A percentile compares a stretch with the other conserved stretches of the same genome.
Evolutionary conservation across 345 rosid species (phyloP).

Genomic region (Capsella bursapastoris): DNA sequence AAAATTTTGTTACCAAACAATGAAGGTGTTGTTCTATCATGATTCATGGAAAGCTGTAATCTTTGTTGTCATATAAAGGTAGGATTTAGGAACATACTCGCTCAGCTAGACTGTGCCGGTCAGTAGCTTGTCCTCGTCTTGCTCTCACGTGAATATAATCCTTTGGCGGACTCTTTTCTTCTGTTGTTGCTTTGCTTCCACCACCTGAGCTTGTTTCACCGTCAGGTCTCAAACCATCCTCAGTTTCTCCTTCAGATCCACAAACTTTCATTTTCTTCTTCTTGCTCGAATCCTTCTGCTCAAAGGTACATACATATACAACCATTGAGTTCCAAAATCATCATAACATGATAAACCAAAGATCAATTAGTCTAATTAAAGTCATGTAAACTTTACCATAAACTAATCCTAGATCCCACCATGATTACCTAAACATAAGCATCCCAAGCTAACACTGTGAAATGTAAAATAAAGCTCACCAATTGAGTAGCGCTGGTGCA

Average conservation of each 20-base stretch:
- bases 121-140: slow-evolving; percentile 96
- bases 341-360: too few relatives aligned
- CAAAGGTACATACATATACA: not conserved
- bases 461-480: slow-evolving; percentile 44
- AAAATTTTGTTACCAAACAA: not conserved
- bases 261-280: slow-evolving; percentile 49
- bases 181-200: slow-evolving; percentile 47
- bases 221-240: slow-evolving; percentile 56
- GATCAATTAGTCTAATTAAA: not conserved
- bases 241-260: slow-evolving; percentile 54
- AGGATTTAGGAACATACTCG: slow-evolving; percentile 53
- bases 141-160: slow-evolving; percentile 97
- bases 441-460: not conserved
- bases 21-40: not conserved
- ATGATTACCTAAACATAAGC: too few relatives aligned
- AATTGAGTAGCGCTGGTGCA: slow-evolving; percentile 67
- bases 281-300: not conserved
- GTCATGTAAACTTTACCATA: not conserved
- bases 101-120: slow-evolving; percentile 97
- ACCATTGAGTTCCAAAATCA: not conserved
- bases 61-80: not conserved
- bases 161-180: slow-evolving; percentile 64
- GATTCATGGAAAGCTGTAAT: not conserved
- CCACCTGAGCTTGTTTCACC: slow-evolving; percentile 66
- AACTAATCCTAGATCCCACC: not conserved